A percentile compares a stretch with the other conserved stretches of the same genome.
phyloP scores from a whole-genome alignment of 257 asterid genomes.

The Solanum corneliomulleri region DNA sequence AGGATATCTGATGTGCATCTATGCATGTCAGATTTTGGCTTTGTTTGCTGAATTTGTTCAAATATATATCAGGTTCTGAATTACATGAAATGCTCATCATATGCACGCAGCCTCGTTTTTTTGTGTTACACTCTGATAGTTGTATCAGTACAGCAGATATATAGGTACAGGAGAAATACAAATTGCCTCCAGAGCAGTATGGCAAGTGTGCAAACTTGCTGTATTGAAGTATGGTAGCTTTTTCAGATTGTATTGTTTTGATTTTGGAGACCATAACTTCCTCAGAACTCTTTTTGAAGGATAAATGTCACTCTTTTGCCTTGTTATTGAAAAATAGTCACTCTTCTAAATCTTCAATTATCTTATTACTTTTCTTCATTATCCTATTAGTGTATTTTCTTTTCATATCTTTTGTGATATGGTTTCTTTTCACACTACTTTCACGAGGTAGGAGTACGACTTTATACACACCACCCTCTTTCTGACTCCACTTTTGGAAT shows the following conservation, averaged over 20 bases:
- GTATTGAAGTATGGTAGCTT: neutral
- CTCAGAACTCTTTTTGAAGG: neutral
- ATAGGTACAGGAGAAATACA: neutral
- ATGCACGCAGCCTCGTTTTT: neutral
- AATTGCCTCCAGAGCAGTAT: neutral
- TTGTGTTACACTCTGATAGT: neutral
- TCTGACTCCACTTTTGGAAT: neutral
- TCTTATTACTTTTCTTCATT: neutral
- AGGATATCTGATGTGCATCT: conserved; percentile 35
- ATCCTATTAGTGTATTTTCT: neutral
- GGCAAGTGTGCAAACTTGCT: neutral
- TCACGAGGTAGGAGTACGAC: neutral
- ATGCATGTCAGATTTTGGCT: conserved; percentile 9
- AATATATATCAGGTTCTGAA: neutral
- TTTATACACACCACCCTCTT: neutral
- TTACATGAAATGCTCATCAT: neutral
- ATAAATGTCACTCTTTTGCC: neutral
- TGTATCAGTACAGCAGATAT: neutral
- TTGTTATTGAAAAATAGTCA: neutral
- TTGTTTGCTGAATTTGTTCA: neutral
- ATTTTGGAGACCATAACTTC: neutral
- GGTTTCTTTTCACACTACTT: neutral
- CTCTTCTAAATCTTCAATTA: neutral
- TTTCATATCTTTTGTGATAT: neutral
- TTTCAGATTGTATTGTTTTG: neutral